Evolutionary conservation across 805 yeast species (phyloP).

Genomic region (Starmerella apicola): DNA sequence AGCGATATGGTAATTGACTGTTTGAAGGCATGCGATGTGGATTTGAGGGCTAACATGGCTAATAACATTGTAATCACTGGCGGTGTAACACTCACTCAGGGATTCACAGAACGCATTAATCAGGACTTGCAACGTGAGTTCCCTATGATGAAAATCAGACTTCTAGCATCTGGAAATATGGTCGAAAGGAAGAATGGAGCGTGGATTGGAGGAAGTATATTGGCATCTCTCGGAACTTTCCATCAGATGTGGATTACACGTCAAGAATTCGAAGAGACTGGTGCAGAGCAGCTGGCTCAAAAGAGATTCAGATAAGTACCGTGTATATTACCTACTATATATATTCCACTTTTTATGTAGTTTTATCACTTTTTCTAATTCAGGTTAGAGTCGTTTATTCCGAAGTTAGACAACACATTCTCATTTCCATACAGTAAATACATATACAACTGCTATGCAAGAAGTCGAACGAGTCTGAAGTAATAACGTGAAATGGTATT

Average conservation of each 20-base stretch:
- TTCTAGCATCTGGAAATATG: constrained; percentile 62
- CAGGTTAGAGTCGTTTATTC: no score
- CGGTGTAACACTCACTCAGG: constrained; percentile 68
- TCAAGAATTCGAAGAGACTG: constrained; percentile 78
- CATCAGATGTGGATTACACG: constrained; percentile 94
- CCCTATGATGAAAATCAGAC: constrained; percentile 76
- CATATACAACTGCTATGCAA: no score
- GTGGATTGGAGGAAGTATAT: constrained; percentile 87
- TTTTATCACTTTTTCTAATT: no score
- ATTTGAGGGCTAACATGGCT: constrained; percentile 76
- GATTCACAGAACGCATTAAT: constrained; percentile 63
- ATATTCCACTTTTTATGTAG: no score
- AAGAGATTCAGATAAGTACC: constrained; percentile 77
- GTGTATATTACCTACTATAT: no score
- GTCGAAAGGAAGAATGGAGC: constrained; percentile 68
- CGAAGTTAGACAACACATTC: no score
- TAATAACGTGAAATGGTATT: no score
- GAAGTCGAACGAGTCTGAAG: no score
- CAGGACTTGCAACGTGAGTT: constrained; percentile 54
- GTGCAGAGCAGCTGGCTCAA: constrained; percentile 63
- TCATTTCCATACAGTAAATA: no score
- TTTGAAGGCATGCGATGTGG: constrained; percentile 50
- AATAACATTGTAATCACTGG: constrained; percentile 84
- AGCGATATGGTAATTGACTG: constrained; percentile 49
- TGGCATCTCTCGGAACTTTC: constrained; percentile 81